Conservation (phyloP, 2,329 filamentous ascomycete genomes). For the Pseudopithomyces chartarum region DNA sequence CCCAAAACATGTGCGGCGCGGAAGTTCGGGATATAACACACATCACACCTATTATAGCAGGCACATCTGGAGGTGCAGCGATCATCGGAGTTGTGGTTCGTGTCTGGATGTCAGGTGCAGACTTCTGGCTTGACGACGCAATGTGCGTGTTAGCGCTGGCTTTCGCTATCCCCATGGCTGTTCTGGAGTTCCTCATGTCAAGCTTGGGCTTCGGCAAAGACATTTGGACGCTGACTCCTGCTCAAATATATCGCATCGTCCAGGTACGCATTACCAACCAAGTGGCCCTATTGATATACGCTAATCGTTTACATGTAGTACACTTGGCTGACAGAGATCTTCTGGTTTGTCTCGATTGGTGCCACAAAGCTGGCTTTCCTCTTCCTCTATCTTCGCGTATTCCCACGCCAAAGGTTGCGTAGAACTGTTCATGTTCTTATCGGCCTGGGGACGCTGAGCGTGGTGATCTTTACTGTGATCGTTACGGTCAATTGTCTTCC, state of each 20-base stretch:
- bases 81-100: conserved; percentile 41
- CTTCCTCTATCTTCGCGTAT: conserved; percentile 32
- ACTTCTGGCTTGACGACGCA: conserved; percentile 20
- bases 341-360: conserved; percentile 32
- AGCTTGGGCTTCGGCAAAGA: conserved; percentile 53
- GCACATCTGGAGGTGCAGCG: conserved; percentile 25
- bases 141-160: conserved; percentile 15
- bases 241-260: conserved; percentile 50
- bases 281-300: background rate
- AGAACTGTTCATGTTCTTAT: conserved; percentile 10
- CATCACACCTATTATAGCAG: conserved; percentile 27
- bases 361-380: conserved; percentile 29
- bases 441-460: conserved; percentile 2
- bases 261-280: background rate
- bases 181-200: conserved; percentile 15
- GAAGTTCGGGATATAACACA: conserved; percentile 42
- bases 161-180: conserved; percentile 16
- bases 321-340: conserved; percentile 24
- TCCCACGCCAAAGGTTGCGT: conserved; percentile 23
- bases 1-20: conserved; percentile 40
- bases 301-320: conserved; percentile 12
- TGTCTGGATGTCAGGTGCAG: conserved; percentile 9
- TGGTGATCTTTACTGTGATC: conserved; percentile 19
- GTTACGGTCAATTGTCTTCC: conserved; percentile 16
- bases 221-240: conserved; percentile 53